Base-by-base conservation (phyloP, 129 eudicot species). In the Lonicera japonica region DNA sequence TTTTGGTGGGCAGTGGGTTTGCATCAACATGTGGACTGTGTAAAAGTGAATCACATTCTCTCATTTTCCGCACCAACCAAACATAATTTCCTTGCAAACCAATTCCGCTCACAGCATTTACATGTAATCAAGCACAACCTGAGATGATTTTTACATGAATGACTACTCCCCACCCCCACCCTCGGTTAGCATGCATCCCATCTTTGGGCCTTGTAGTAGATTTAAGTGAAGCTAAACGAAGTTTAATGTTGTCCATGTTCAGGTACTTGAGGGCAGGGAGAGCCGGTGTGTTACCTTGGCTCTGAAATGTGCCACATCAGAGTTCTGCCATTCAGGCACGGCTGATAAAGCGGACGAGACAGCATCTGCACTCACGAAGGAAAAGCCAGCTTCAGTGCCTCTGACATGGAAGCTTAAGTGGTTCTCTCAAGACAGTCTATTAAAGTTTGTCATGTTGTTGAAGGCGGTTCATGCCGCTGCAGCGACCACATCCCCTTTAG, bases 361-460 rank as follows among this genome's bases (percentile, higher is more conserved):
- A 43, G 13, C 55, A 21, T 24, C 10, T 0, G 47, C 65, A 8
- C 2, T 29, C 36, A 59, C n/a, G n/a, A n/a, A 40, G 56, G 53
- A 43, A 24, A 63, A 56, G 43, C 41, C 40, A 45, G 12, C 65
- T 20, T 67, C 74, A 1, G 70, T 36, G 48, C 80, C 80, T 18
- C 34, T 73, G 19, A 77, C 68, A 3, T 82, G 90, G 90, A 82
- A 72, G 78, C 70, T 82, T 47, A 86, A 63, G 66, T 86, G 87
- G 95, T 77, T 83, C 67, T 69, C 74, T 3, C 70, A 80, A 77
- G 82, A 62, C 38, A 74, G 56, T 63, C 61, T 86, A 29, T 54
- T 50, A 47, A 75, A 80, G 38, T 83, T 83, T 58, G 66, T 78
- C 60, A 74, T 83, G 4, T 64, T 80, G 34, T 36, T 87, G 47